A percentile compares a stretch with the other conserved stretches of the same genome.
Conservation (phyloP, 2,329 filamentous ascomycete species). For the Fragosphaeria purpurea region DNA sequence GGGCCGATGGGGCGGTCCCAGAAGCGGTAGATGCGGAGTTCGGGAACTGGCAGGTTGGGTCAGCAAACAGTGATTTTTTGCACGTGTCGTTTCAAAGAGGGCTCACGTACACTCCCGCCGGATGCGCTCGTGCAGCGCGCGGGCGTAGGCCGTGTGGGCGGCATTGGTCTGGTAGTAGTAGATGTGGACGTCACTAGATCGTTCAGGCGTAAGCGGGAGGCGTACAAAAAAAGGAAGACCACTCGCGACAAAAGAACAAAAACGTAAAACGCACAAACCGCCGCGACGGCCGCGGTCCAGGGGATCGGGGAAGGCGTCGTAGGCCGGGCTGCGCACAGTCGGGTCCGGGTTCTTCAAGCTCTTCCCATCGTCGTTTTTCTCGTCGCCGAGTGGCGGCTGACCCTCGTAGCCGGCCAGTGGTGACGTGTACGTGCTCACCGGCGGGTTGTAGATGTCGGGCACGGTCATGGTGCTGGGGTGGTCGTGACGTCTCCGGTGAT, state of each 20-base stretch:
- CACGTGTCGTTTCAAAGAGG: too few species aligned
- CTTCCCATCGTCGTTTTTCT: constrained; percentile 64
- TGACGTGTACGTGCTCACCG: constrained; percentile 34
- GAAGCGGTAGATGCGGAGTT: constrained; percentile 69
- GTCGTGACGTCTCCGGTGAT: too few species aligned
- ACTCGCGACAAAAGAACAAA: not conserved
- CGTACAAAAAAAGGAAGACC: too few species aligned
- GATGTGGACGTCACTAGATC: constrained; percentile 63
- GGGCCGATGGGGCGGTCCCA: constrained; percentile 73
- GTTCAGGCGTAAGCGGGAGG: too few species aligned
- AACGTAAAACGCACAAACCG: constrained; percentile 50
- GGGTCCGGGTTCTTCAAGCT: constrained; percentile 59
- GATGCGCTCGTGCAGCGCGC: constrained; percentile 66
- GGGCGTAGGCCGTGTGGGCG: constrained; percentile 56
- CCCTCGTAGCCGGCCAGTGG: constrained; percentile 49
- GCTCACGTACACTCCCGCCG: constrained; percentile 59
- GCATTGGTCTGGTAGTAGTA: constrained; percentile 63
- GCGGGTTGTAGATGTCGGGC: constrained; percentile 14
- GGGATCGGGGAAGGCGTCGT: constrained; percentile 58
- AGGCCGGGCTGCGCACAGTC: constrained; percentile 54
- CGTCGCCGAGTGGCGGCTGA: constrained; percentile 44
- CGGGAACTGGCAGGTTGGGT: constrained; percentile 51
- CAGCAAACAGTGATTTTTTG: too few species aligned
- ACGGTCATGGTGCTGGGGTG: not conserved
- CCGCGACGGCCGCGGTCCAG: constrained; percentile 56